phyloP scores from a whole-genome alignment of 2,329 filamentous ascomycete species.

The Verticillium tricorpus region DNA sequence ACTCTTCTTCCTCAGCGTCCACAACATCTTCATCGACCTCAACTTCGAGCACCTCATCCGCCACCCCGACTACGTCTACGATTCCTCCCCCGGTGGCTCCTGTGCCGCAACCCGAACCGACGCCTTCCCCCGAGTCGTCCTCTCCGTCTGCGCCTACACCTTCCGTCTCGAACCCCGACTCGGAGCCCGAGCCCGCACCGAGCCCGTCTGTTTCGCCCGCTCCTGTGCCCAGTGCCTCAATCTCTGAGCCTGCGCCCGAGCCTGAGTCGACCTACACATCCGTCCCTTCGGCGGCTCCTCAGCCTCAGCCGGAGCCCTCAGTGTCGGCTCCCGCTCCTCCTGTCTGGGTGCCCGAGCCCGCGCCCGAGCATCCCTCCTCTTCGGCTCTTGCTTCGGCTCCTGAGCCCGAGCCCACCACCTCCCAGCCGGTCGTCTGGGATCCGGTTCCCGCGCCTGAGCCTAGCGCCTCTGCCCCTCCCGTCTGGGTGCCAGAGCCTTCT shows the following conservation, averaged over 20 bases:
- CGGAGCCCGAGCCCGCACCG: neutral
- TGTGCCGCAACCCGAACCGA: neutral
- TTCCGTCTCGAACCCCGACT: neutral
- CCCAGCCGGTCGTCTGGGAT: neutral
- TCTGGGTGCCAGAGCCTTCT: neutral
- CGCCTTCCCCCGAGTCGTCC: neutral
- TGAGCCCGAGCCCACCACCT: neutral
- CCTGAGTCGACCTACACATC: neutral
- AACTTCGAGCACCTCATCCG: neutral
- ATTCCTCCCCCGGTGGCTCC: neutral
- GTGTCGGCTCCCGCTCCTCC: neutral
- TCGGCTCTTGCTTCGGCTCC: neutral
- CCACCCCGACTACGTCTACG: neutral
- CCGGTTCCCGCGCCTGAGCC: neutral
- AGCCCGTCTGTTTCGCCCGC: too few species aligned
- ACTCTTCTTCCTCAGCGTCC: neutral
- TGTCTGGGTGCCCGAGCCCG: neutral
- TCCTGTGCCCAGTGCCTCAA: too few species aligned
- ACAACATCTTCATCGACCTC: neutral
- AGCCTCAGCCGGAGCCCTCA: neutral
- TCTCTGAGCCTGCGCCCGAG: neutral
- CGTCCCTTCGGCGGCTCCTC: neutral
- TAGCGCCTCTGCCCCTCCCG: neutral
- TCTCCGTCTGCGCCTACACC: neutral
- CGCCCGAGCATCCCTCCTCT: neutral